A percentile compares a stretch with the other conserved stretches of the same genome.
Conservation (phyloP, 768 basidiomycete species). For the Trametes gibbosa region DNA sequence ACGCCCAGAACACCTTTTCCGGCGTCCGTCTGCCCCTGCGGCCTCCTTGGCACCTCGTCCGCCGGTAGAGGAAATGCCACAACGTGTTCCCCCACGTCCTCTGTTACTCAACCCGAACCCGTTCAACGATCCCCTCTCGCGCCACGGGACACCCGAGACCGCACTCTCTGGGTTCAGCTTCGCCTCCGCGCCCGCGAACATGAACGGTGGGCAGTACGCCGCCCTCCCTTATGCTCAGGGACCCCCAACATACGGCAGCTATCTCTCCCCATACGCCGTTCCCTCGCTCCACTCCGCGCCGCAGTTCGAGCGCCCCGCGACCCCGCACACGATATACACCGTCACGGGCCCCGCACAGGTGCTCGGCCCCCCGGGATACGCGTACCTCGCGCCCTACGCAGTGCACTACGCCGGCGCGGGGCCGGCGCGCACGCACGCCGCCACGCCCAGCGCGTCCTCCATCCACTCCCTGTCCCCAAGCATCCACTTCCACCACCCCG, state of each 20-base stretch:
- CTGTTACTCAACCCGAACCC: conserved; percentile 15
- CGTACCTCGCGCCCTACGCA: background rate
- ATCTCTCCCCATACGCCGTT: background rate
- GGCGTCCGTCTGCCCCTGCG: background rate
- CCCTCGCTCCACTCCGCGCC: background rate
- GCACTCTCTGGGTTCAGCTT: conserved; percentile 3
- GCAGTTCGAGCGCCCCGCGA: background rate
- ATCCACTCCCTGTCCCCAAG: conserved; percentile 25
- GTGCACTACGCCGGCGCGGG: conserved; percentile 1
- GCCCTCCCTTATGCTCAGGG: background rate
- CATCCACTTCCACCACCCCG: conserved; percentile 17
- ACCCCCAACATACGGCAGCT: background rate
- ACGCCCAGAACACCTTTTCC: background rate
- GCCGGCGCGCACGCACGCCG: conserved; percentile 14
- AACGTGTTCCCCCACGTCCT: background rate
- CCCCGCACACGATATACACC: background rate
- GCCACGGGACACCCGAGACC: conserved; percentile 17
- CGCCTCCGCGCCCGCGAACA: background rate
- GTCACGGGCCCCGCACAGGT: background rate
- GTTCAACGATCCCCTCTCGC: conserved; percentile 20
- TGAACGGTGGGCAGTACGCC: background rate
- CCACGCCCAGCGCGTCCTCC: conserved; percentile 21
- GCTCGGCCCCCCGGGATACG: background rate
- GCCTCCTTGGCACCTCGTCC: background rate
- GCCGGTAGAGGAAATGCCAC: background rate